Evolutionary conservation across 345 rosid species (phyloP).

Genomic region (Combretum micranthum): DNA sequence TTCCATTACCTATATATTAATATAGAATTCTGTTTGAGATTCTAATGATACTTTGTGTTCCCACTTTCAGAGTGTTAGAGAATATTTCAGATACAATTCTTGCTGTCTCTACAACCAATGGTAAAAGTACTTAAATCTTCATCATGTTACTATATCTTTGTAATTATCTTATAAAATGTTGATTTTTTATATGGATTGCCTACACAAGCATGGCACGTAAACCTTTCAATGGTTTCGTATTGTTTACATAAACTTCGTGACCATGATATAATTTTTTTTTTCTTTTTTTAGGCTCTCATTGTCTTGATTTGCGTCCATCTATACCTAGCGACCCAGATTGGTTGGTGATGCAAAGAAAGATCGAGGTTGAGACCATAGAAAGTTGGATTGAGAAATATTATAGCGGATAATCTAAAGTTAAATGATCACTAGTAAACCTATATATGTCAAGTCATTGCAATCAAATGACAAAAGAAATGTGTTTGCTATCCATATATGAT

Average conservation of each 20-base stretch:
- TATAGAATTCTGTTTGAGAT: neutral
- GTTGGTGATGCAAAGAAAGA: conserved; percentile 17
- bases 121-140: conserved; percentile 4
- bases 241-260: neutral
- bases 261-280: too few relatives aligned
- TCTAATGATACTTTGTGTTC: neutral
- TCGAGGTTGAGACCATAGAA: conserved; percentile 11
- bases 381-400: conserved; percentile 17
- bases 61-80: conserved; percentile 23
- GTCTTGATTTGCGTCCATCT: conserved; percentile 17
- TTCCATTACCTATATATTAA: neutral
- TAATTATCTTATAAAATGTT: too few relatives aligned
- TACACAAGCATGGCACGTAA: too few relatives aligned
- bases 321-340: conserved; percentile 13
- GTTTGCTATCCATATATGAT: too few relatives aligned
- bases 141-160: too few relatives aligned
- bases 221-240: too few relatives aligned
- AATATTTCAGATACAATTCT: conserved; percentile 24
- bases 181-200: too few relatives aligned
- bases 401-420: conserved; percentile 6
- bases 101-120: conserved; percentile 23
- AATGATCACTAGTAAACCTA: too few relatives aligned
- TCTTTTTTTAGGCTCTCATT: conserved; percentile 19
- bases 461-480: too few relatives aligned
- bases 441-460: too few relatives aligned